Conservation (phyloP, 2,329 filamentous ascomycete genomes). For the Sporothrix dimorphospora region DNA sequence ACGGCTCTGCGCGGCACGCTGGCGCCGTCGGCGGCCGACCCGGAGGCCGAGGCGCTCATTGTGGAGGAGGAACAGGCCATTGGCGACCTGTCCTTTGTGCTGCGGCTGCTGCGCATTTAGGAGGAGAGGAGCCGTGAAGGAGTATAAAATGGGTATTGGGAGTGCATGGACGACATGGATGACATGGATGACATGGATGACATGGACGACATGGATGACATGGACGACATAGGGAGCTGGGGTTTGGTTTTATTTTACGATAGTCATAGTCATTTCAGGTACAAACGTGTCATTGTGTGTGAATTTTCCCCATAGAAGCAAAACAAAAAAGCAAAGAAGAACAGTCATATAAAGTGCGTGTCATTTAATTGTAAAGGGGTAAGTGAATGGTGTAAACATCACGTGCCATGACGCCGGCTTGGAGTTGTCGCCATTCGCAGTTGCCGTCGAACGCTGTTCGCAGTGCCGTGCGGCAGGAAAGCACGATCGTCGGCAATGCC, state of each 20-base stretch:
- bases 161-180: background rate
- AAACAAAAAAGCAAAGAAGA: background rate
- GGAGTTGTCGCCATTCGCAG: background rate
- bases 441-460: background rate
- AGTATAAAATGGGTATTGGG: constrained; percentile 1
- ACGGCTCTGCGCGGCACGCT: constrained; percentile 78
- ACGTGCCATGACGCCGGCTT: background rate
- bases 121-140: background rate
- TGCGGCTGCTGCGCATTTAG: constrained; percentile 32
- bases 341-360: too few species aligned
- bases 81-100: constrained; percentile 34
- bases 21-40: constrained; percentile 65
- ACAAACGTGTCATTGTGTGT: constrained; percentile 3
- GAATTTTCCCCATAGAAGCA: background rate
- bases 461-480: background rate
- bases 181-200: too few species aligned
- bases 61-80: constrained; percentile 72
- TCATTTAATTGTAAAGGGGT: too few species aligned
- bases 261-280: constrained; percentile 15
- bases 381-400: background rate
- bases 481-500: constrained; percentile 13
- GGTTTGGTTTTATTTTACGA: constrained; percentile 10
- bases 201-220: too few species aligned
- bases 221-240: constrained; percentile 15
- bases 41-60: constrained; percentile 63